Evolutionary conservation across 2,329 filamentous ascomycete genomes (phyloP).

Genomic region (Decorospora gaudefroyi): DNA sequence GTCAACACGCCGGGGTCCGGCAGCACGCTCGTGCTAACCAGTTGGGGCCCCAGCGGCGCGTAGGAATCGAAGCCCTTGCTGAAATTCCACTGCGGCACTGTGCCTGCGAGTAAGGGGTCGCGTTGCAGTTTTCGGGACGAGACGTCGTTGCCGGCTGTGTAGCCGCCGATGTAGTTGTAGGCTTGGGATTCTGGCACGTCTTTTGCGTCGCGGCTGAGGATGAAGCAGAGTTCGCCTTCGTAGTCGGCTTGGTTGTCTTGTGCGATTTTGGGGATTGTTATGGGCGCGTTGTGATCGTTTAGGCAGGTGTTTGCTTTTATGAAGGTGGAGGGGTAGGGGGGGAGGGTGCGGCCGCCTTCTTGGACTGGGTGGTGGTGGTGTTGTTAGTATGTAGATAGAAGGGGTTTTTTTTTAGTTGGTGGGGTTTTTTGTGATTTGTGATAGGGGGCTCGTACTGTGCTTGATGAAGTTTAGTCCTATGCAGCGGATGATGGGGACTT

Average conservation of each 20-base stretch:
- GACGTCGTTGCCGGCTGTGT: conserved; percentile 61
- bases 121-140: conserved; percentile 59
- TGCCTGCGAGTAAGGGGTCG: conserved; percentile 55
- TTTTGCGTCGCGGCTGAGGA: conserved; percentile 59
- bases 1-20: conserved; percentile 51
- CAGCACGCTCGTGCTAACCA: conserved; percentile 53
- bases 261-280: conserved; percentile 56
- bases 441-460: conserved; percentile 51
- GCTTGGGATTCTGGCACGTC: conserved; percentile 54
- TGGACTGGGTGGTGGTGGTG: too few species aligned
- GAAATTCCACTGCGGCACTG: conserved; percentile 62
- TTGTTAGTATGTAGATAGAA: not conserved
- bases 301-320: conserved; percentile 54
- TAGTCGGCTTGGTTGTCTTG: conserved; percentile 56
- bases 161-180: conserved; percentile 58
- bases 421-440: not conserved
- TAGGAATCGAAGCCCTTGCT: conserved; percentile 63
- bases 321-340: conserved; percentile 57
- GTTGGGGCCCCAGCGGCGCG: conserved; percentile 57
- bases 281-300: conserved; percentile 48
- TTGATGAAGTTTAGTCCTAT: conserved; percentile 65
- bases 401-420: too few species aligned
- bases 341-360: conserved; percentile 57
- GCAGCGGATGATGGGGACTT: conserved; percentile 63
- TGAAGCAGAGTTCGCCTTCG: conserved; percentile 49